Evolutionary conservation across 352 stramenopile genomes (phyloP).

Genomic region (Phytophthora pluvialis): DNA sequence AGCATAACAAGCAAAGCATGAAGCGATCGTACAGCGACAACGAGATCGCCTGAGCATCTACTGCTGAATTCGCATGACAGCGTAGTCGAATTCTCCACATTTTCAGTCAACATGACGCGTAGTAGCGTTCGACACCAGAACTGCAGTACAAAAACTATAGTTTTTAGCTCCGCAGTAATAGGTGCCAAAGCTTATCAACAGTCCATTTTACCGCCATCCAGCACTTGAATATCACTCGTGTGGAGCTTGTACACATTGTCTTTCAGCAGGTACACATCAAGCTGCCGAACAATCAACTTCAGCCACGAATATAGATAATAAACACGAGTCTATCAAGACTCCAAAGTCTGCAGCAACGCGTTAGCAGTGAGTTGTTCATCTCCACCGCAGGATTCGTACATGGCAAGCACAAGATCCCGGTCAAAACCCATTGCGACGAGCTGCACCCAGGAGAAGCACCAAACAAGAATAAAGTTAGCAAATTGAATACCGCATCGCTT

Average conservation of each 20-base stretch:
- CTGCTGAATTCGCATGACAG: background rate
- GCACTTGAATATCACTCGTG: background rate
- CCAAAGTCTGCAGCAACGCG: conserved; percentile 62
- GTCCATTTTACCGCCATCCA: background rate
- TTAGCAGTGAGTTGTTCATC: conserved; percentile 66
- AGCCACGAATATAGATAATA: background rate
- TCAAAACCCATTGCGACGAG: conserved; percentile 68
- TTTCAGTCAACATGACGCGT: background rate
- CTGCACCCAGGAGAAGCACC: conserved; percentile 33
- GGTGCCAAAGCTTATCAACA: background rate
- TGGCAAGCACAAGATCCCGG: conserved; percentile 48
- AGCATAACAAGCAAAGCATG: conserved; percentile 12
- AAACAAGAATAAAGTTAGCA: conserved; percentile 11
- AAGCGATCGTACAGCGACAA: conserved; percentile 29
- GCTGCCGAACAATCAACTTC: background rate
- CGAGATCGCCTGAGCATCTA: conserved; percentile 8
- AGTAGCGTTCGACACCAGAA: background rate
- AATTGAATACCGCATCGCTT: conserved; percentile 1
- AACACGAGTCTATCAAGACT: conserved; percentile 15
- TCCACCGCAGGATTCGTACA: conserved; percentile 69
- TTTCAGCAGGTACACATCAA: too few species aligned
- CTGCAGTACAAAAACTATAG: background rate
- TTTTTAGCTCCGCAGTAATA: background rate
- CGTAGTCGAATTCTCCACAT: background rate
- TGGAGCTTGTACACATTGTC: too few species aligned